These are phyloP conservation scores for Pleodorina starrii DNA, from an alignment of 139 green algal species.

Conservation along the genomic window DNA sequence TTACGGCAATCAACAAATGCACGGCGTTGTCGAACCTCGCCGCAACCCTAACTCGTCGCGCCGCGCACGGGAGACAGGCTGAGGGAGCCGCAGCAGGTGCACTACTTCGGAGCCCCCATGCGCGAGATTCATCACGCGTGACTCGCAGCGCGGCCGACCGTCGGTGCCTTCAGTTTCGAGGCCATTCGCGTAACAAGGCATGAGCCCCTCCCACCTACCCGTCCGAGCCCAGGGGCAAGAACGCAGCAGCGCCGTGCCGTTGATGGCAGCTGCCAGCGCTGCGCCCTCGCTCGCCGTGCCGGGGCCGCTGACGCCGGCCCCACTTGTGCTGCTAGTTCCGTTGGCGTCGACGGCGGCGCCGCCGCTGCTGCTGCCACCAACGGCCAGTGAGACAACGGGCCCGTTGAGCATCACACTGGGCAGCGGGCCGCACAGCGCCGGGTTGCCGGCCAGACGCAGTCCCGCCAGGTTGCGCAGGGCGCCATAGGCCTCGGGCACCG, in stretches of 20 bases:
- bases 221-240: slow-evolving; percentile 15
- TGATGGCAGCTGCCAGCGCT: slow-evolving; percentile 5
- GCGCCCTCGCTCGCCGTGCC: not conserved
- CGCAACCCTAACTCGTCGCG: too few species aligned
- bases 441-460: not conserved
- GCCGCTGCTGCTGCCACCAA: too few species aligned
- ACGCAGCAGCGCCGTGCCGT: slow-evolving; percentile 28
- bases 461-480: not conserved
- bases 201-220: not conserved
- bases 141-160: too few species aligned
- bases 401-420: not conserved
- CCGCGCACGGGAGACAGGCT: too few species aligned
- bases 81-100: too few species aligned
- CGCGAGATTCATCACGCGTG: too few species aligned
- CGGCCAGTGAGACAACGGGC: not conserved
- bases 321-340: not conserved
- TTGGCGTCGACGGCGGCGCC: not conserved
- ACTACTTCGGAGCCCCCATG: too few species aligned
- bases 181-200: too few species aligned
- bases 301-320: not conserved
- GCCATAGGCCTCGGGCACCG: slow-evolving; percentile 28
- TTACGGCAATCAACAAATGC: too few species aligned
- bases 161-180: too few species aligned
- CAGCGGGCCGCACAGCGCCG: slow-evolving; percentile 19
- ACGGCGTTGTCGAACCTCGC: too few species aligned